Evolutionary conservation across 73 alveolate genomes (phyloP).

Genomic region (Tetrahymena borealis): DNA sequence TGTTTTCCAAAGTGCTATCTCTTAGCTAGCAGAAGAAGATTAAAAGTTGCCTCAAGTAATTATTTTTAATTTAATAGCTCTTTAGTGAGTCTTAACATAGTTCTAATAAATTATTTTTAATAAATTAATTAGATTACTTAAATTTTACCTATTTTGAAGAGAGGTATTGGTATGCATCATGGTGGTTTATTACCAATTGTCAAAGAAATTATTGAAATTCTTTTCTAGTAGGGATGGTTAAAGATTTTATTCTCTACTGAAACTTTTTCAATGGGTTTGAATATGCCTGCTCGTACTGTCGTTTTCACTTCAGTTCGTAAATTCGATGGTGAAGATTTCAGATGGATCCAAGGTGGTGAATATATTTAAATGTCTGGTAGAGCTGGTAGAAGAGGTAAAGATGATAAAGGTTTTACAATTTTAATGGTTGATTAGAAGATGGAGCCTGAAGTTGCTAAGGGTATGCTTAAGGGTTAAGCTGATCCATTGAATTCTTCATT

Average conservation of each 20-base stretch:
- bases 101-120: neutral
- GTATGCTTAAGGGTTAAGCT: constrained; percentile 94
- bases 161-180: constrained; percentile 99
- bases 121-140: constrained; percentile 38
- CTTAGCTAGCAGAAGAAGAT: constrained; percentile 96
- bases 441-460: constrained; percentile 97
- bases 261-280: constrained; percentile 99
- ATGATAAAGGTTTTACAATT: constrained; percentile 95
- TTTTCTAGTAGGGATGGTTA: constrained; percentile 94
- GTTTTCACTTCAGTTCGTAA: constrained; percentile 96
- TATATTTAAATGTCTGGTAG: constrained; percentile 99
- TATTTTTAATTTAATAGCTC: neutral
- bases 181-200: constrained; percentile 99
- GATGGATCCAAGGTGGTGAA: constrained; percentile 98
- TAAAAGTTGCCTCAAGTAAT: constrained; percentile 74
- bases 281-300: constrained; percentile 99
- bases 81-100: no score
- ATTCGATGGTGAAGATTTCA: constrained; percentile 96
- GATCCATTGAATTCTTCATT: constrained; percentile 95
- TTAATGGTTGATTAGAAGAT: constrained; percentile 94
- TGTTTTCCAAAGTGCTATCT: constrained; percentile 95
- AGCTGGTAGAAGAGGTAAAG: constrained; percentile 99
- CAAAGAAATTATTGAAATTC: constrained; percentile 94
- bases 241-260: constrained; percentile 98
- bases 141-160: constrained; percentile 85